phyloP scores from a whole-genome alignment of 169 alveolate species.

The Hepatocystis sp. region DNA sequence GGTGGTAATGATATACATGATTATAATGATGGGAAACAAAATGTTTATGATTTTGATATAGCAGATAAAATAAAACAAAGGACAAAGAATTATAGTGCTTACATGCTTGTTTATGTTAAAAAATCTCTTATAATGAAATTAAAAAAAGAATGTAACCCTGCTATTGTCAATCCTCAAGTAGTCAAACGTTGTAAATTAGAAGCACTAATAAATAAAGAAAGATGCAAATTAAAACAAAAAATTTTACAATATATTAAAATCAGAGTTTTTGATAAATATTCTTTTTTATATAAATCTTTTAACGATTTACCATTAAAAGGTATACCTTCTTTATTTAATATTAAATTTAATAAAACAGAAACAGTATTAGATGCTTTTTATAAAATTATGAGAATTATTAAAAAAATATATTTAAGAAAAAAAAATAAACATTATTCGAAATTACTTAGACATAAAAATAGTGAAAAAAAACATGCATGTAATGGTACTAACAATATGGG shows the following conservation, averaged over 20 bases:
- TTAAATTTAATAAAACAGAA: constrained; percentile 76
- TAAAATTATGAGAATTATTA: constrained; percentile 67
- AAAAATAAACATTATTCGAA: constrained; percentile 5
- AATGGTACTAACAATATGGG: too few species aligned
- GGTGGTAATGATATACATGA: constrained; percentile 93
- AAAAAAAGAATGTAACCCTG: constrained; percentile 88
- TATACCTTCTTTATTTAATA: constrained; percentile 72
- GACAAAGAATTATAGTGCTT: constrained; percentile 91
- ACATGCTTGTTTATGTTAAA: constrained; percentile 95
- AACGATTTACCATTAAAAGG: constrained; percentile 81
- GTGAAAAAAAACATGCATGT: too few species aligned
- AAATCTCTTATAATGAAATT: constrained; percentile 88
- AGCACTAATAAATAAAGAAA: constrained; percentile 77
- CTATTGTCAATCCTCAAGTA: constrained; percentile 84
- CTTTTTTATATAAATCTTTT: constrained; percentile 76
- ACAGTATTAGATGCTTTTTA: constrained; percentile 74
- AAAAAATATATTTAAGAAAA: constrained; percentile 42
- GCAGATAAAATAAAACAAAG: constrained; percentile 79
- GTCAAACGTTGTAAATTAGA: constrained; percentile 82
- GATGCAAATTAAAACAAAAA: constrained; percentile 82
- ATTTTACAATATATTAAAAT: constrained; percentile 81
- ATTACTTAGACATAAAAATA: background rate
- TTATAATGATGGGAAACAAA: too few species aligned
- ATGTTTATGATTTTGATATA: constrained; percentile 49
- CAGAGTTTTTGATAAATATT: constrained; percentile 77